Conservation (phyloP, 208 protist genomes). For the Leishmania gerbilli region DNA sequence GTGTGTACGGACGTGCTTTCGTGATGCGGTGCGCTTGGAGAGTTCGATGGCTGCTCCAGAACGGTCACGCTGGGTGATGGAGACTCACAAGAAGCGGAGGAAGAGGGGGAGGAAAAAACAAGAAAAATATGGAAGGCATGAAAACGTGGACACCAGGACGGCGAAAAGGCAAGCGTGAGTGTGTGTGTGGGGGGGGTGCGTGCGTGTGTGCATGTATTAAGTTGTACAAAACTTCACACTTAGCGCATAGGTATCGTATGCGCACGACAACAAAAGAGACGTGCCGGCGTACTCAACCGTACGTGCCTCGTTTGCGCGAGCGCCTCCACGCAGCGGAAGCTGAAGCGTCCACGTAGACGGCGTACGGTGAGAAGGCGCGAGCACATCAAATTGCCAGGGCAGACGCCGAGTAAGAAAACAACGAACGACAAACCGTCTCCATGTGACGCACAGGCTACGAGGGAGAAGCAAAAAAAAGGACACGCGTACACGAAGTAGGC, state of each 20-base stretch:
- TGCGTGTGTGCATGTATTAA: neutral
- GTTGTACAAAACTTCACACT: neutral
- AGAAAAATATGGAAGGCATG: neutral
- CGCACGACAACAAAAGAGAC: neutral
- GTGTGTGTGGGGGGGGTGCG: neutral
- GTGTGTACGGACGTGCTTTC: neutral
- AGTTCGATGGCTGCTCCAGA: neutral
- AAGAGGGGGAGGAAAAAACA: neutral
- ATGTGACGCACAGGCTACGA: neutral
- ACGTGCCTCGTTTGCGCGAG: neutral
- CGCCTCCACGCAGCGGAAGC: neutral
- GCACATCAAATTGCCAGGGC: neutral
- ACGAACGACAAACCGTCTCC: neutral
- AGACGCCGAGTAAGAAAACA: neutral
- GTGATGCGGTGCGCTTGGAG: neutral
- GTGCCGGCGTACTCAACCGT: neutral
- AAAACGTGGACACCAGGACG: neutral
- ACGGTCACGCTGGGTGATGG: neutral
- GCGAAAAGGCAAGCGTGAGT: neutral
- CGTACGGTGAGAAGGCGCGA: neutral
- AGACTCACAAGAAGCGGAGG: neutral
- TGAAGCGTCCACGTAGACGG: neutral
- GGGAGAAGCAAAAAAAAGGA: neutral
- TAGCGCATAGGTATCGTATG: neutral
- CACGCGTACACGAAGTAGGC: neutral